Evolutionary conservation across 73 alveolate genomes (phyloP).

Genomic region (Uronychia binucleata): DNA sequence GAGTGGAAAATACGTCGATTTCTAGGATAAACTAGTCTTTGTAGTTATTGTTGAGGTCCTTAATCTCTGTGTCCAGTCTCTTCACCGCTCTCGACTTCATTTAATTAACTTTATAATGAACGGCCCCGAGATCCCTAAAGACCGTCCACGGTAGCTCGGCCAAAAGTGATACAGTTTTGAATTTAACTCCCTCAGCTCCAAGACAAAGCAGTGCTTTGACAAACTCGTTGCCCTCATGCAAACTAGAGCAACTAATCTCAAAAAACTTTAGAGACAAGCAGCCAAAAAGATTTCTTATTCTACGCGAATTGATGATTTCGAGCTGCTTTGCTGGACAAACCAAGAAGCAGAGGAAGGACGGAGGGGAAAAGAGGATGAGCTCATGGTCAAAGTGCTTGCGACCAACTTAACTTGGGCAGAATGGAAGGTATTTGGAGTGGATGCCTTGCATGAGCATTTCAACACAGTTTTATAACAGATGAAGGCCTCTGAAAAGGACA

Average conservation of each 20-base stretch:
- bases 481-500: neutral
- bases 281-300: neutral
- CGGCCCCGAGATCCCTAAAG: neutral
- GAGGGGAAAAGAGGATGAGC: neutral
- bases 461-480: neutral
- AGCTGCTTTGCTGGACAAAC: neutral
- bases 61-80: constrained; percentile 90
- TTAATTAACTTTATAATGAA: constrained; percentile 15
- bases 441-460: neutral
- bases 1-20: neutral
- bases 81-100: constrained; percentile 80
- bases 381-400: neutral
- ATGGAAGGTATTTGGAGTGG: neutral
- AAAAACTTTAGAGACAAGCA: neutral
- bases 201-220: neutral
- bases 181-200: neutral
- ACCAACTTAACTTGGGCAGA: neutral
- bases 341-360: neutral
- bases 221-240: neutral
- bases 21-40: constrained; percentile 72
- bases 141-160: neutral
- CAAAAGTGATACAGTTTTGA: neutral
- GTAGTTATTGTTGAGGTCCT: constrained; percentile 79
- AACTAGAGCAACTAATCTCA: neutral
- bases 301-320: neutral